Conservation (phyloP, 768 basidiomycete genomes). For the Pleurotus platypus region DNA sequence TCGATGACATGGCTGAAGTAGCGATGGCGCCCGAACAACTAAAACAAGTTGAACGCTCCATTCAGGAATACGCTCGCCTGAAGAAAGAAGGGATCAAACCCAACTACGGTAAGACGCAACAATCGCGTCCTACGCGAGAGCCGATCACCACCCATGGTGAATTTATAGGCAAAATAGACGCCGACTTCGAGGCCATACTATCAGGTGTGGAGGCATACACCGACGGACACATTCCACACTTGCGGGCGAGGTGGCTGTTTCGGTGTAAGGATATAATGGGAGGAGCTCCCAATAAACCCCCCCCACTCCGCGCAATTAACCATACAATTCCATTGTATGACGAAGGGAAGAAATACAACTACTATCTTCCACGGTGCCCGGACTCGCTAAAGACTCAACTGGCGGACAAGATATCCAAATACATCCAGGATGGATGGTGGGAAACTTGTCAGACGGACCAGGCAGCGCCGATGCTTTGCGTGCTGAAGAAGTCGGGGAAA, state of each 20-base stretch:
- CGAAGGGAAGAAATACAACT: constrained; percentile 23
- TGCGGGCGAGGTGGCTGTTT: constrained; percentile 18
- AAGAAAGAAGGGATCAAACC: background rate
- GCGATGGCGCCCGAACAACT: background rate
- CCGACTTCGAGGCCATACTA: too few species aligned
- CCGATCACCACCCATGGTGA: constrained; percentile 15
- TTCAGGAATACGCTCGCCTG: background rate
- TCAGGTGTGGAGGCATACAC: background rate
- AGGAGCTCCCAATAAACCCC: constrained; percentile 20
- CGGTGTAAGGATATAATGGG: constrained; percentile 19
- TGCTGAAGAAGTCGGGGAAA: constrained; percentile 25
- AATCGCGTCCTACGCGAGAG: background rate
- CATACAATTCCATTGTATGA: constrained; percentile 35
- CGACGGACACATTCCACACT: constrained; percentile 1
- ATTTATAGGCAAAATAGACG: background rate
- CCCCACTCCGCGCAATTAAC: constrained; percentile 32
- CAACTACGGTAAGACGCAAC: background rate
- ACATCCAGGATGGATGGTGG: constrained; percentile 33
- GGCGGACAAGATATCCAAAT: constrained; percentile 26
- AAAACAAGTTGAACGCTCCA: background rate
- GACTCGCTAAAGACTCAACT: constrained; percentile 23
- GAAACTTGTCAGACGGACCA: constrained; percentile 14
- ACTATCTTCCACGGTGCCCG: constrained; percentile 28
- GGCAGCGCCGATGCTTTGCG: constrained; percentile 27
- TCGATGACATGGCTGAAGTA: background rate